Base-by-base conservation (phyloP, 1,284 basidiomycete species). In the Fomitopsis pinicola region DNA sequence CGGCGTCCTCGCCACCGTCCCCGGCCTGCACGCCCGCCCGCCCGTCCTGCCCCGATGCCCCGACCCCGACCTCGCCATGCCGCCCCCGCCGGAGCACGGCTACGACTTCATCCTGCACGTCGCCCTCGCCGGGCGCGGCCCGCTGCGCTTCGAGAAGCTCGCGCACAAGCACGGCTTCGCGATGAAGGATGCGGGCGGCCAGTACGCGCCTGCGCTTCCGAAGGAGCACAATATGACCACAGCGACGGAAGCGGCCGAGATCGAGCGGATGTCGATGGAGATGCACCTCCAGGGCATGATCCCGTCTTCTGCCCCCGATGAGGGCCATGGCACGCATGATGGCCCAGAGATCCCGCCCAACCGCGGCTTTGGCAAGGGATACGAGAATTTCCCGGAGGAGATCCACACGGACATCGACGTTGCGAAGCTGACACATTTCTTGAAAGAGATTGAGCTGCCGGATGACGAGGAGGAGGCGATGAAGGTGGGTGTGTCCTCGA, bases 51-150 rank as follows among this genome's bases (percentile, higher is more conserved):
- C 86, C 53, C 68, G 35, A 62, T 72, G 40, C 17, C 70, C 62
- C 33, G 72, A 77, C 45, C 69, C 71, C 15, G 59, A 71, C 1
- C 73, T 75, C 22, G 70, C 76, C 12, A 60, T 76, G 45, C 67
- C 71, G 2, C 70, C 77, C 2, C 78, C 84, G 1, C 87, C 87
- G 1, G 71, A 75, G 26, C 76, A 75, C 55, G 87, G 87, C n/a
- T 91, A 87, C 67, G 89, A 91, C 69, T 83, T 91, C 63, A 81
- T 91, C 55, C 81, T 91, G 66, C 89, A 91, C 67, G 77, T 91
- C 42, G 89, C 89, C 9, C 84, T 87, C 14, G 88, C 87, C 2
- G 82, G 83, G 7, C 78, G 85, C 14, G 89, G 89, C 0, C 80
- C 82, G 0, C 72, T 91, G 58, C 79, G 86, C 30, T 79, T 91